phyloP scores from a whole-genome alignment of 306 rosid species.

The Vachellia pachyceras region DNA sequence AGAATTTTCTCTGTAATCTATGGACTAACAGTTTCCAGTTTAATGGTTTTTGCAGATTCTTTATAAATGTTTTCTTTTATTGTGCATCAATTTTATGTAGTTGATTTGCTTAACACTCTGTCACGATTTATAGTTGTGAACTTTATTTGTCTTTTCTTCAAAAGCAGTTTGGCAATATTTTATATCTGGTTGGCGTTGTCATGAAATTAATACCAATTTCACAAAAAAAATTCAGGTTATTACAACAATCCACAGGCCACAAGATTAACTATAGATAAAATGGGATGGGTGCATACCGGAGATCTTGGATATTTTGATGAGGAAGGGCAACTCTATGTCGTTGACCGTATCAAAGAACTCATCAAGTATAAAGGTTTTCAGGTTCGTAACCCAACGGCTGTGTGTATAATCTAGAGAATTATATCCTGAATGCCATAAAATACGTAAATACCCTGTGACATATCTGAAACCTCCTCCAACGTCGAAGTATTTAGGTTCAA shows the following conservation, averaged over 20 bases:
- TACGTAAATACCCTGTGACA: background rate
- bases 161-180: constrained; percentile 21
- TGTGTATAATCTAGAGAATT: background rate
- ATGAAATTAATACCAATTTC: constrained; percentile 11
- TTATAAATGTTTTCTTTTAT: background rate
- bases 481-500: background rate
- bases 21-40: background rate
- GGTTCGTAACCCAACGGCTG: constrained; percentile 50
- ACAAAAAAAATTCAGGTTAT: constrained; percentile 65
- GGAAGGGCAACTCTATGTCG: constrained; percentile 78
- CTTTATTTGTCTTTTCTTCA: constrained; percentile 22
- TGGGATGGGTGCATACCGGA: constrained; percentile 94
- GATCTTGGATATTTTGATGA: constrained; percentile 94
- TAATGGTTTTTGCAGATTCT: constrained; percentile 8
- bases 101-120: background rate
- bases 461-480: background rate
- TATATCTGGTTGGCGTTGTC: background rate
- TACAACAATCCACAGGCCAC: constrained; percentile 85
- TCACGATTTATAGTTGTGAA: background rate
- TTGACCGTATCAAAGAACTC: constrained; percentile 93
- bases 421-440: background rate
- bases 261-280: constrained; percentile 65
- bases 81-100: background rate
- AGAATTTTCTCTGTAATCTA: background rate
- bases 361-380: constrained; percentile 95